These are phyloP conservation scores for Calocybe gambosa DNA, from an alignment of 1,284 basidiomycete genomes.

Conservation along the genomic window DNA sequence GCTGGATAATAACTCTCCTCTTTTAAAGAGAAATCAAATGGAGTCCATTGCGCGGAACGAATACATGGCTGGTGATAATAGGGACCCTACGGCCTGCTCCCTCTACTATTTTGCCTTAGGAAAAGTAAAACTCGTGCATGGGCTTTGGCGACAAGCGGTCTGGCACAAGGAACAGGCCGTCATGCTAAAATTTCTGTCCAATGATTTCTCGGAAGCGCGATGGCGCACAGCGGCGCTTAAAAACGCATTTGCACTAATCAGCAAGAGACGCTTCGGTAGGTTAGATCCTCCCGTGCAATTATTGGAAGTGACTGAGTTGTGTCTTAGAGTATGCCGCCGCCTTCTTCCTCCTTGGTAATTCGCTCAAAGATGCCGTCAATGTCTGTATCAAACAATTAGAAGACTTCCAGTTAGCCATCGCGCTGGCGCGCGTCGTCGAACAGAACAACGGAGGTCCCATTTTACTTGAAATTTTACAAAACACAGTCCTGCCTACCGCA, in stretches of 20 bases:
- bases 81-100: constrained; percentile 87
- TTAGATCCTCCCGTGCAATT: constrained; percentile 7
- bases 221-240: constrained; percentile 95
- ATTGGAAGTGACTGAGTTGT: background rate
- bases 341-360: constrained; percentile 91
- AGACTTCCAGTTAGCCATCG: constrained; percentile 88
- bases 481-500: constrained; percentile 77
- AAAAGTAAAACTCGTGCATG: constrained; percentile 87
- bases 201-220: constrained; percentile 81
- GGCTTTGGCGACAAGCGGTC: constrained; percentile 91
- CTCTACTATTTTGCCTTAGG: constrained; percentile 94
- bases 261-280: constrained; percentile 89
- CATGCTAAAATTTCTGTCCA: constrained; percentile 91
- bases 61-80: constrained; percentile 79
- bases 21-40: constrained; percentile 63
- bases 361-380: constrained; percentile 86
- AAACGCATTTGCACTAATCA: constrained; percentile 91
- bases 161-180: constrained; percentile 88
- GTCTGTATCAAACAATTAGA: constrained; percentile 85
- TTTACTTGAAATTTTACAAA: constrained; percentile 63
- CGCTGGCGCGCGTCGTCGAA: constrained; percentile 81
- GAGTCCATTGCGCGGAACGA: constrained; percentile 92
- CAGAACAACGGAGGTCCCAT: constrained; percentile 79
- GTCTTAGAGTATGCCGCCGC: constrained; percentile 87
- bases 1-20: background rate